Evolutionary conservation across 441 rosid species (phyloP), one percentile per base, ranked within the genome.

Genomic region (Capsella rubella): DNA sequence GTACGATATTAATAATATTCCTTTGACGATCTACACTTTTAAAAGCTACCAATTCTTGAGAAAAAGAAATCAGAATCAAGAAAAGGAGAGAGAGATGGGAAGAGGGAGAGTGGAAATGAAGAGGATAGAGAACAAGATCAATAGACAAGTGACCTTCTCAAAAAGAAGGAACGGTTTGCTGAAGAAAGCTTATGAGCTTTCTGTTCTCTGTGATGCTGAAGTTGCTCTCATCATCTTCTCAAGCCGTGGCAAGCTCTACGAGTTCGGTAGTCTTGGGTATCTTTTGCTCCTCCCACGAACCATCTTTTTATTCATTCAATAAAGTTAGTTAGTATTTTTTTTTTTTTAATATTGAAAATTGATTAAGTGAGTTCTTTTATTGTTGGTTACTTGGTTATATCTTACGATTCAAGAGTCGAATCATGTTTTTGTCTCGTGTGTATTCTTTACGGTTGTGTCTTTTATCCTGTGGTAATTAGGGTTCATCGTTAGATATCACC

Each of bases 141-240:
- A 87, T 75, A 75, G 93, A 63, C 93, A 89, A 51, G 94, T 89
- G 11, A 89, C 94, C 32, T 89, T 89, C 81, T 87, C 91, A 8
- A 89, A 89, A 72, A 79, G 93, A 74, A 85, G 93, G 52, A 85
- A 84, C 46, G 93, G 93, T 43, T 71, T 89, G 71, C 73, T 89
- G 55, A 89, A 89, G 84, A 89, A 89, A 85, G 93, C 93, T 71
- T 87, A 87, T 49, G 93, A 89, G 70, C 93, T 89, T 55, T 89
- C 93, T 76, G 91, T 89, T 43, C 91, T 89, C 0, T 89, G 93
- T 13, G 93, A 89, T 78, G 91, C 91, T 27, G 93, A 89, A 53
- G 82, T 89, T 74, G 93, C 91, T 37, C 91, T 89, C 28, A 87
- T 89, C 69, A 72, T 89, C 79, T 89, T 89, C 87, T 89, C 95